These are phyloP conservation scores for Chrysanthemum seticuspe DNA, from an alignment of 129 eudicot genomes.

Conservation along the genomic window DNA sequence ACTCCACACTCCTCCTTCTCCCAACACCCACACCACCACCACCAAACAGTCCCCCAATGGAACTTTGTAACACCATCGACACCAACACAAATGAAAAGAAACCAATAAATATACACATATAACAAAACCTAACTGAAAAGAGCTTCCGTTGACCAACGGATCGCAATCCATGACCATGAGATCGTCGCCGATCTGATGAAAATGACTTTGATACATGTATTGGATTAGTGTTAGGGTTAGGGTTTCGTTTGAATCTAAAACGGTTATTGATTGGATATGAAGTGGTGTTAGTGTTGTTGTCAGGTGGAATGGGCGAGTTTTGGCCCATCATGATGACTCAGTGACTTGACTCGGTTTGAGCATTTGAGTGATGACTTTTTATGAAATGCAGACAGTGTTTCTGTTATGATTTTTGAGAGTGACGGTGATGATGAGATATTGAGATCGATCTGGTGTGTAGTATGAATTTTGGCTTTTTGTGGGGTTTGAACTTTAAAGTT, in stretches of 20 bases:
- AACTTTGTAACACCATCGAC: conserved; percentile 86
- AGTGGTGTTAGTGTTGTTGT: conserved; percentile 30
- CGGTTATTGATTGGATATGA: conserved; percentile 70
- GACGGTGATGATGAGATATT: no score
- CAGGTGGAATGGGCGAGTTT: conserved; percentile 36
- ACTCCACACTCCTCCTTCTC: conserved; percentile 46
- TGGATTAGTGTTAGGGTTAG: conserved; percentile 27
- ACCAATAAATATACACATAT: conserved; percentile 44
- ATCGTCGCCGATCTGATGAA: conserved; percentile 53
- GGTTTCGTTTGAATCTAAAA: conserved; percentile 65
- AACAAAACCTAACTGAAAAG: conserved; percentile 46
- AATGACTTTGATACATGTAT: conserved; percentile 14
- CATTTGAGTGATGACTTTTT: conserved; percentile 12
- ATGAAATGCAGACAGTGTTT: not conserved
- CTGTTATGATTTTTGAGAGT: conserved; percentile 14
- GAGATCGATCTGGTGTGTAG: conserved; percentile 1
- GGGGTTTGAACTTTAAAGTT: no score
- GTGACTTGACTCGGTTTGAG: not conserved
- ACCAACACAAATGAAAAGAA: conserved; percentile 71
- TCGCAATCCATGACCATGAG: conserved; percentile 43
- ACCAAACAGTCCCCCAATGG: conserved; percentile 63
- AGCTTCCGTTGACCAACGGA: conserved; percentile 42
- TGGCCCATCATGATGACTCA: conserved; percentile 29
- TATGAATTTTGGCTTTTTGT: no score
- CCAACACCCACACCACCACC: conserved; percentile 38